phyloP scores from a whole-genome alignment of 2,329 filamentous ascomycete genomes.

The Trichoderma afroharzianum region DNA sequence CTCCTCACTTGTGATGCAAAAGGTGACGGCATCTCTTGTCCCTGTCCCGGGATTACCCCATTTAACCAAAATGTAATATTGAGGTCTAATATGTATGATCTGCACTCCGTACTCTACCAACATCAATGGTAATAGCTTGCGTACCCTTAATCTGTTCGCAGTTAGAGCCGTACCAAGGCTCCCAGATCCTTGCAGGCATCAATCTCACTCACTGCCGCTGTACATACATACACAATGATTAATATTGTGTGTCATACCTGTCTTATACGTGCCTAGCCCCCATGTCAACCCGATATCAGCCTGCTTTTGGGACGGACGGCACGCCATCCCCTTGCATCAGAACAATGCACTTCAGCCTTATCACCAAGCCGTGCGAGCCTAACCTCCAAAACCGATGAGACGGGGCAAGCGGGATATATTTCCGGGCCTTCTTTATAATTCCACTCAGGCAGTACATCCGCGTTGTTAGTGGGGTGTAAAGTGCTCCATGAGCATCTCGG shows the following conservation, averaged over 20 bases:
- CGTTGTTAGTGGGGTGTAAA: not conserved
- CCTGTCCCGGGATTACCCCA: not conserved
- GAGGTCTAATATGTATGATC: not conserved
- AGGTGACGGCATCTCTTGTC: not conserved
- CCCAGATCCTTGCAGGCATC: not conserved
- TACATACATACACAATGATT: not conserved
- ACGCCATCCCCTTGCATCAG: not conserved
- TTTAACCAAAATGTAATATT: not conserved
- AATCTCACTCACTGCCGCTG: not conserved
- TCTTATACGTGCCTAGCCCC: not conserved
- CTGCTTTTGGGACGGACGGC: not conserved
- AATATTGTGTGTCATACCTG: not conserved
- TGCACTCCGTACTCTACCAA: not conserved
- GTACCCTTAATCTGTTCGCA: not conserved
- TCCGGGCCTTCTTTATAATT: not conserved
- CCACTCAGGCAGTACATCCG: not conserved
- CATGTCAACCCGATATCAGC: not conserved
- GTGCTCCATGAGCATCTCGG: not conserved
- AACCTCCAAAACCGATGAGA: not conserved
- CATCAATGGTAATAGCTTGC: not conserved
- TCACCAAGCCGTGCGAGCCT: not conserved
- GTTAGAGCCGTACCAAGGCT: not conserved
- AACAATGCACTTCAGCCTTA: not conserved
- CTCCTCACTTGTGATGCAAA: not conserved
- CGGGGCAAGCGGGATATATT: not conserved